These are phyloP conservation scores for Pyrus bretschneideri DNA, from an alignment of 306 rosid genomes.

Conservation along the genomic window DNA sequence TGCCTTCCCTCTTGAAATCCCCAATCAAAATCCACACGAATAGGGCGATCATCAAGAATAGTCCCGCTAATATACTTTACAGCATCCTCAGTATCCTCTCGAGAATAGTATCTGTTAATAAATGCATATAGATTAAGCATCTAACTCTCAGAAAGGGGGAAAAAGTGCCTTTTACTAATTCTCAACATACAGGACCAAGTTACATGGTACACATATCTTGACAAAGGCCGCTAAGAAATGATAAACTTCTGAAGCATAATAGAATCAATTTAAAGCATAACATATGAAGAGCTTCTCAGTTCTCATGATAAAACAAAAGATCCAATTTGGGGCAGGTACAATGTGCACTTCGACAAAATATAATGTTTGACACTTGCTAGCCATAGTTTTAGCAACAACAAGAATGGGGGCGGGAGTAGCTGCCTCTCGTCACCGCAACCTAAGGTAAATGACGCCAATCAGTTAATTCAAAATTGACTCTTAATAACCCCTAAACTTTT, in stretches of 20 bases:
- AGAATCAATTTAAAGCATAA: not conserved
- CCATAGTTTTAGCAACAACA: not conserved
- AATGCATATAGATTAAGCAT: not conserved
- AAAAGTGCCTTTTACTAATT: not conserved
- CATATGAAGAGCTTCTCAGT: not conserved
- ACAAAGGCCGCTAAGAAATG: not conserved
- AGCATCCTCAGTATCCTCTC: constrained; percentile 93
- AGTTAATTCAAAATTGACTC: not conserved
- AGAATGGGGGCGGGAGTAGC: not conserved
- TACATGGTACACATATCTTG: not conserved
- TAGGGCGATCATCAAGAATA: constrained; percentile 95
- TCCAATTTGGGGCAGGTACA: not conserved
- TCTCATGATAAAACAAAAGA: not conserved
- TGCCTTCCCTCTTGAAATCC: constrained; percentile 98
- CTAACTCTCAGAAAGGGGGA: not conserved
- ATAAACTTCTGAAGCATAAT: not conserved
- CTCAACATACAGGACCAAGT: not conserved
- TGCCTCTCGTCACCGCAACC: not conserved
- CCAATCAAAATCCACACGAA: constrained; percentile 99
- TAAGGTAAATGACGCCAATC: not conserved
- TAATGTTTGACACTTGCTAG: not conserved
- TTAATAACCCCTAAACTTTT: not conserved
- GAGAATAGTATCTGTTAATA: constrained; percentile 68
- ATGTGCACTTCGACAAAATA: not conserved
- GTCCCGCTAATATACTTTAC: constrained; percentile 93